Percentiles rank a stretch among this genome's conserved stretches.
Evolutionary conservation across 306 rosid genomes (phyloP).

Genomic region (Urtica urens): DNA sequence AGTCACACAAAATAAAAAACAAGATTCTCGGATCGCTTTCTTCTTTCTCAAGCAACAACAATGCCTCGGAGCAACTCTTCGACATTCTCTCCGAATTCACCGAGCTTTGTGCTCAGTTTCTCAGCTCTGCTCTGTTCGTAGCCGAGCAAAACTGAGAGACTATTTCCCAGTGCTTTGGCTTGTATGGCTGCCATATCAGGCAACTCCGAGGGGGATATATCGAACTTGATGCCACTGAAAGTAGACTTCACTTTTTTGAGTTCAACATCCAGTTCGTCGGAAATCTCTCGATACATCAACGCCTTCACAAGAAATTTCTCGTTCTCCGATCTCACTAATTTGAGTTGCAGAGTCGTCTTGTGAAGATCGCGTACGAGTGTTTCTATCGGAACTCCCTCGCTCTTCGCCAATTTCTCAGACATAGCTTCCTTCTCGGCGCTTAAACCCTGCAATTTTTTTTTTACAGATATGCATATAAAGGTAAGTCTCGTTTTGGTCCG

Average conservation of each 20-base stretch:
- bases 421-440: conserved; percentile 38
- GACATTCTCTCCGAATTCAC: conserved; percentile 83
- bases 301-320: conserved; percentile 60
- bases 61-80: conserved; percentile 71
- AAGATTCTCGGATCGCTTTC: no score
- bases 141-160: conserved; percentile 87
- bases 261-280: conserved; percentile 79
- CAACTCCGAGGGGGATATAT: conserved; percentile 23
- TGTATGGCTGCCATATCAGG: conserved; percentile 61
- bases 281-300: conserved; percentile 42
- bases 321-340: conserved; percentile 58
- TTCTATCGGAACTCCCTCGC: conserved; percentile 57
- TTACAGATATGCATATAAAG: no score
- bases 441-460: conserved; percentile 66
- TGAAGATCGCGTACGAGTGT: conserved; percentile 64
- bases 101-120: conserved; percentile 50
- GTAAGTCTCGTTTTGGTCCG: no score
- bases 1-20: no score
- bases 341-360: conserved; percentile 62
- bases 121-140: conserved; percentile 96
- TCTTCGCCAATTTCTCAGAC: conserved; percentile 43
- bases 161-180: conserved; percentile 72
- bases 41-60: no score
- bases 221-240: no score
- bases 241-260: conserved; percentile 59